Evolutionary conservation across 768 basidiomycete genomes (phyloP).

Genomic region (Termitomyces sp.): DNA sequence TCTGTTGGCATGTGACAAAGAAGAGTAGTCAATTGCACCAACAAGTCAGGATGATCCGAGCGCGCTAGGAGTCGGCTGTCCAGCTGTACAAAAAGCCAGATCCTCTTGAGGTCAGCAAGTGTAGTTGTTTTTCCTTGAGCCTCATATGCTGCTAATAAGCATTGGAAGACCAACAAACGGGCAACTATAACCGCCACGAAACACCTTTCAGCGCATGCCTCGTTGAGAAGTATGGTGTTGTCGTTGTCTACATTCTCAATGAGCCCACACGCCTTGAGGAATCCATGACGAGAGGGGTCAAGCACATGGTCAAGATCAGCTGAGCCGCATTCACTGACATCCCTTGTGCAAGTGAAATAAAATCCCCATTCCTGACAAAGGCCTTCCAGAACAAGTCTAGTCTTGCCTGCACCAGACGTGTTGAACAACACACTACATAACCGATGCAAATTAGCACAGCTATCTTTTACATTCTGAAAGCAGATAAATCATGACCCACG

Average conservation of each 20-base stretch:
- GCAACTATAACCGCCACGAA: neutral
- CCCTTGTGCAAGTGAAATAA: neutral
- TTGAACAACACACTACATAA: neutral
- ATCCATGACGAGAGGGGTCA: neutral
- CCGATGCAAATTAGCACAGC: neutral
- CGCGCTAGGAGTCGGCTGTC: neutral
- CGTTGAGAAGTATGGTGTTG: neutral
- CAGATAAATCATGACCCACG: neutral
- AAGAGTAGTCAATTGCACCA: neutral
- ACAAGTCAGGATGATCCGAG: neutral
- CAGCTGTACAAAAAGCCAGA: neutral
- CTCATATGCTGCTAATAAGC: neutral
- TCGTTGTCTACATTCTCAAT: neutral
- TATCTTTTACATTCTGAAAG: neutral
- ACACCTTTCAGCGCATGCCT: neutral
- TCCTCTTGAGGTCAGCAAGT: neutral
- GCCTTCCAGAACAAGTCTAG: neutral
- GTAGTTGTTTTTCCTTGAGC: neutral
- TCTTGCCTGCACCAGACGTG: neutral
- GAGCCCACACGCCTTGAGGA: neutral
- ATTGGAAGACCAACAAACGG: neutral
- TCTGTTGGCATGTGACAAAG: neutral
- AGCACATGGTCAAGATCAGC: neutral
- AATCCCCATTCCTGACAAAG: neutral
- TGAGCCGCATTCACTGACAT: neutral